phyloP scores from a whole-genome alignment of 345 rosid species.

The thale cress (Arabidopsis thaliana) region DNA sequence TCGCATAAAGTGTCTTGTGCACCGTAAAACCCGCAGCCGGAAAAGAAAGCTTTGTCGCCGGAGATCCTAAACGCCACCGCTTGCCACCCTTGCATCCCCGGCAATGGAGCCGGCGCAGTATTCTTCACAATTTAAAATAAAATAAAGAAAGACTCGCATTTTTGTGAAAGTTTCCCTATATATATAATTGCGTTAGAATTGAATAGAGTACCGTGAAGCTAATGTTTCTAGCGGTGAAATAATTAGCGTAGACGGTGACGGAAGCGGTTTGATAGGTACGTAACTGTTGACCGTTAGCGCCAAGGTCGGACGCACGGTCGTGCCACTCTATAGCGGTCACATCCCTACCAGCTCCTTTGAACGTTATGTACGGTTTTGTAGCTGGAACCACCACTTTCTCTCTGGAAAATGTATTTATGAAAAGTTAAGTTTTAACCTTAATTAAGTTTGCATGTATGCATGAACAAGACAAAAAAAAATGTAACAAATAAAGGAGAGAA shows the following conservation, averaged over 20 bases:
- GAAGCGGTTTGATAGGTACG: constrained; percentile 95
- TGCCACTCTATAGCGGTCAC: constrained; percentile 94
- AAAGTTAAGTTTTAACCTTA: neutral
- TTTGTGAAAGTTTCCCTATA: neutral
- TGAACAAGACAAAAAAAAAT: neutral
- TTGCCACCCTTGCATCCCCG: constrained; percentile 95
- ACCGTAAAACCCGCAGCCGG: constrained; percentile 89
- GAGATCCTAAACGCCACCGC: constrained; percentile 92
- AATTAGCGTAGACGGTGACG: constrained; percentile 79
- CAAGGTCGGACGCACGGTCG: constrained; percentile 90
- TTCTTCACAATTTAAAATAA: constrained; percentile 49
- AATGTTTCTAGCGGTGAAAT: constrained; percentile 87
- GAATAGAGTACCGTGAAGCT: constrained; percentile 73
- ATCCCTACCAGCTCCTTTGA: constrained; percentile 86
- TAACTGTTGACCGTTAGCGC: constrained; percentile 78
- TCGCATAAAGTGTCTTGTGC: constrained; percentile 96
- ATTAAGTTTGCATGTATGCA: neutral
- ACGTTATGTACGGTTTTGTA: constrained; percentile 81
- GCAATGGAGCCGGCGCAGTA: constrained; percentile 95
- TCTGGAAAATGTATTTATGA: constrained; percentile 43
- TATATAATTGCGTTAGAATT: neutral
- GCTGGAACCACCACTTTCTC: constrained; percentile 93
- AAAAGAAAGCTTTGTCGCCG: constrained; percentile 90
- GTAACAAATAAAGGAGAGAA: too few relatives aligned
- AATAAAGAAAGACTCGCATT: neutral